A percentile compares a stretch with the other conserved stretches of the same genome.
Conservation (phyloP, 768 basidiomycete species). For the Astraeus odoratus region DNA sequence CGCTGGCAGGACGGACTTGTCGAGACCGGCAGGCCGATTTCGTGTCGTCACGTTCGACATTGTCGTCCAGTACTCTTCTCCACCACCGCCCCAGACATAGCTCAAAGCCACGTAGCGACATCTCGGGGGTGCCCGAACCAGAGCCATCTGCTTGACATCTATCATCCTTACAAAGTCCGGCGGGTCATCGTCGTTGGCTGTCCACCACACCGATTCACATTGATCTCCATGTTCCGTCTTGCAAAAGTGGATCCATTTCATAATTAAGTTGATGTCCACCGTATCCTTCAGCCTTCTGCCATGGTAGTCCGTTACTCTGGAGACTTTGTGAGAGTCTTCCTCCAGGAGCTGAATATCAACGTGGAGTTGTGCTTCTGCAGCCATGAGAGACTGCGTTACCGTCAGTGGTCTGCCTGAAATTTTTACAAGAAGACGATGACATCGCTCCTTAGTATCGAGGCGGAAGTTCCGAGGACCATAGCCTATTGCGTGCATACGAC, state of each 20-base stretch:
- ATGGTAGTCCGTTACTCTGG: conserved; percentile 12
- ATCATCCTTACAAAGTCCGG: conserved; percentile 3
- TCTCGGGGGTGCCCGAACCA: conserved; percentile 1
- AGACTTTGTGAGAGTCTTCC: conserved; percentile 12
- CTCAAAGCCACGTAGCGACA: conserved; percentile 4
- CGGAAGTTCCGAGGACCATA: not conserved
- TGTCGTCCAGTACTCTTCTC: conserved; percentile 3
- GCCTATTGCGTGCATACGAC: conserved; percentile 3
- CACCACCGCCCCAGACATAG: conserved; percentile 5
- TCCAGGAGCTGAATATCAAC: conserved; percentile 14
- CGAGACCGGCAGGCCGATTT: conserved; percentile 1
- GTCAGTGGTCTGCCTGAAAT: conserved; percentile 5
- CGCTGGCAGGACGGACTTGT: conserved; percentile 4
- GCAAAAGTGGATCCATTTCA: conserved; percentile 12
- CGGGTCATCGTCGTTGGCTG: not conserved
- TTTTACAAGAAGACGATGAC: conserved; percentile 11
- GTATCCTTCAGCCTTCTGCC: conserved; percentile 13
- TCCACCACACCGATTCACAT: conserved; percentile 5
- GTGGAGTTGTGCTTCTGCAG: not conserved
- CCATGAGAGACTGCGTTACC: not conserved
- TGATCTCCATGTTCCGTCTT: conserved; percentile 11
- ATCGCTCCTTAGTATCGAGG: conserved; percentile 3
- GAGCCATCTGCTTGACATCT: conserved; percentile 1
- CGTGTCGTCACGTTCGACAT: not conserved
- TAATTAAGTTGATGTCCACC: conserved; percentile 10